Evolutionary conservation across 306 rosid genomes (phyloP), one percentile per base, ranked within the genome.

Genomic region (Biancaea sappan): DNA sequence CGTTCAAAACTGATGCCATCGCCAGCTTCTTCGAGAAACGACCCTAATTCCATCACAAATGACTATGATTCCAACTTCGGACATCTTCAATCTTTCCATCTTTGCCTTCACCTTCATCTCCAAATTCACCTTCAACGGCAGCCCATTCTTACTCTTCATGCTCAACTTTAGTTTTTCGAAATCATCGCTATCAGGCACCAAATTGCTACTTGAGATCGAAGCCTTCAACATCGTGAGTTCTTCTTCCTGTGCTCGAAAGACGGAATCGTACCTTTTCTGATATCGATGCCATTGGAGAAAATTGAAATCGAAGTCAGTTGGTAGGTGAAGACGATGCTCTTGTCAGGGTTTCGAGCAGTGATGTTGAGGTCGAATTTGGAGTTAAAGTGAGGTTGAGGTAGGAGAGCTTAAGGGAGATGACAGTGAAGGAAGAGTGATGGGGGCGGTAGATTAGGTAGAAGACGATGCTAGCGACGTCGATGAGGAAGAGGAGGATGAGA

Each of bases 181-280:
- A 1, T 78, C 77, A 0, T 25, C 73, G 22, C 68, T 76, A 3
- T 80, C 88, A n/a, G n/a, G n/a, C 10, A 93, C 34, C 32, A 35
- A 37, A 4, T 88, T 72, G 16, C 18, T 46, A 69, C 82, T 82
- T 7, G 32, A 2, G 21, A 90, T 78, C 61, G 81, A 72, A 24
- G 90, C 58, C 66, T 82, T 90, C 48, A 93, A 28, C 18, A 86
- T 26, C 2, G 96, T 93, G 96, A 82, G 85, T 88, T 88, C 87
- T 80, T 87, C 77, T 85, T 86, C 0, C 64, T 77, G 25, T 93
- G 95, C 4, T 48, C 71, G 74, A 93, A 93, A 0, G 86, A 53
- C 0, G 61, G 32, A 0, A 26, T 10, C 8, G 15, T 25, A 3
- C 80, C 80, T 18, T 31, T 26, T 9, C 78, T 81, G 24, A 81